Base-by-base conservation (phyloP, 192 early-diverging fungal species). In the Coemansia sp. region DNA sequence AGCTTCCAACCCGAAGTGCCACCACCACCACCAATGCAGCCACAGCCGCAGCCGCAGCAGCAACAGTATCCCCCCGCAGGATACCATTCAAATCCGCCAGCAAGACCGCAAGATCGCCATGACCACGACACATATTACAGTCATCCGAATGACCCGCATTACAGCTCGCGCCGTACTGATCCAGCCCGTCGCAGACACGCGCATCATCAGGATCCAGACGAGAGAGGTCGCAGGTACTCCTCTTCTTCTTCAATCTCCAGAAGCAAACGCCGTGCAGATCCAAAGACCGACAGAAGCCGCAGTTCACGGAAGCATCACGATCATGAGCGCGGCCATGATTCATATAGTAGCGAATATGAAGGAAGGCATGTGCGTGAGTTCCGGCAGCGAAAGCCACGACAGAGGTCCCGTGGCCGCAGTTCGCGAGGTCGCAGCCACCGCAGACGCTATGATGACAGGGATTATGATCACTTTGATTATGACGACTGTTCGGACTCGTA, bases 1-100 rank as follows among this genome's bases (percentile, higher is more conserved):
- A 81, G 78, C 51, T 74, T 71, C 62, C 78, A 81, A 41, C 78
- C 72, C 6, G 60, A 67, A 31, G 21, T 22, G 1, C 54, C 19
- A 38, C 62, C 60, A 12, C 54, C 53, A 12, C 18, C 24, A 8
- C 64, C 25, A 51, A 67, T 47, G 38, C 64, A 52, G 26, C 65
- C 54, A 2, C 62, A 47, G 7, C 61, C 27, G 47, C 50, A 25
- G 30, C 62, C 44, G 7, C 61, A 44, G 47, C 50, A 25, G 30
- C 56, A 70, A 6, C 56, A 68, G 41, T 31, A 30, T n/a, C 7
- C 26, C 5, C 24, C 26, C 5, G 18, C 54, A 8, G 23, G 54
- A 12, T 58, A 56, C 34, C 56, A 51, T 5, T 49, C 55, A 22
- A 21, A 21, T 26, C 21, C 49, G 28, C 38, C 56, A 8, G 22